These are phyloP conservation scores for Citrus maxima DNA, from an alignment of 345 rosid species.

Conservation along the genomic window DNA sequence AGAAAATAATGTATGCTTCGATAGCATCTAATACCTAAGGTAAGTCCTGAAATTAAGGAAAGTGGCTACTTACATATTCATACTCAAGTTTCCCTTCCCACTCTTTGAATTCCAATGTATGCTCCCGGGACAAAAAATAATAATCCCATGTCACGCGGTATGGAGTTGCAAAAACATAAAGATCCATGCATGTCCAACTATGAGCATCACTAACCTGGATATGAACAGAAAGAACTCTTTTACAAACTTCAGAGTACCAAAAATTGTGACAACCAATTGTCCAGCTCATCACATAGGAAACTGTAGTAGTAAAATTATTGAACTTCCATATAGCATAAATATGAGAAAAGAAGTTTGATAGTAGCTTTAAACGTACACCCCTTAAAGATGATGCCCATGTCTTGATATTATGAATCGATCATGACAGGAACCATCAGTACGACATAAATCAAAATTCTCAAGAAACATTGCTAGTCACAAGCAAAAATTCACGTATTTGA, in stretches of 20 bases:
- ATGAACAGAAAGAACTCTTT: slow-evolving; percentile 11
- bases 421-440: neutral
- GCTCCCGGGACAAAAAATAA: slow-evolving; percentile 78
- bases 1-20: neutral
- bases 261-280: neutral
- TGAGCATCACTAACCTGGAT: slow-evolving; percentile 75
- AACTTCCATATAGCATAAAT: neutral
- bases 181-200: slow-evolving; percentile 98
- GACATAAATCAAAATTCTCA: neutral
- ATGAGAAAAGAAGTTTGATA: neutral
- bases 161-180: slow-evolving; percentile 93
- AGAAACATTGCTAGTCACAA: neutral
- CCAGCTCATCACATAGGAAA: neutral
- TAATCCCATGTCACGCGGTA: slow-evolving; percentile 96
- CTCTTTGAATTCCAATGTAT: slow-evolving; percentile 66
- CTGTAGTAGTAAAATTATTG: neutral
- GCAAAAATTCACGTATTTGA: neutral
- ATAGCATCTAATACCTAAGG: slow-evolving; percentile 5
- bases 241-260: slow-evolving; percentile 8
- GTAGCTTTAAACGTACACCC: neutral
- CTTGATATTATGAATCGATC: neutral
- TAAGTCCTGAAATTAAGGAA: neutral
- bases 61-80: slow-evolving; percentile 62
- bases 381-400: neutral
- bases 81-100: slow-evolving; percentile 92